Base-by-base conservation (phyloP, 148 eudicot genomes). In the Silene latifolia region DNA sequence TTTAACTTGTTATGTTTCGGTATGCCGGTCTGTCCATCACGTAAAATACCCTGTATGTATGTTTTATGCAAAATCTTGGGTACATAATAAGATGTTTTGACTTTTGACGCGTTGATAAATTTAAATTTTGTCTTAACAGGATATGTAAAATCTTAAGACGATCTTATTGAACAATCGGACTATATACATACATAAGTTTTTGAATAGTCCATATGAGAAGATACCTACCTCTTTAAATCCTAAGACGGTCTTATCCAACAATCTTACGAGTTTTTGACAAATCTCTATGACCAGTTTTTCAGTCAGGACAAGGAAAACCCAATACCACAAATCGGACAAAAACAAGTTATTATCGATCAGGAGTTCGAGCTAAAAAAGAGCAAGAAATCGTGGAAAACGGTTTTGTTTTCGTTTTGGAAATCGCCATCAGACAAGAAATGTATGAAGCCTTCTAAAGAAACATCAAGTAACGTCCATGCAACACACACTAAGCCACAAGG, bases 341-440 rank as follows among this genome's bases (percentile, higher is more conserved):
- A 24, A 18, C 56, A 54, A 54, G 65, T 29, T 29, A 11, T 19
- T 15, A 24, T 24, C 4, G 71, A 76, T 25, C 25, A 46, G 65
- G 68, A 27, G 29, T 1, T 27, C 1, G 29, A 64, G 13, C 47
- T 23, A 65, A 71, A 39, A 24, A 42, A 64, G 53, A 76, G 19
- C 27, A 80, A 75, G 32, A 80, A 80, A 47, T 71, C 82, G 14
- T 80, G 82, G 79, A 80, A 80, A 75, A 19, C 21, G 63, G 72
- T 59, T 8, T 20, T 80, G 6, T 71, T 80, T 27, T 68, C 79
- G 46, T 63, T 71, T 32, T 80, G 67, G 76, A 80, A 7, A 46
- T 70, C 61, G 19, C 15, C 74, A 71, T 39, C 78, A 75, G 8
- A 64, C 17, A 63, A 80, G 10, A 75, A 75, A 53, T 48, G 20